Conservation (phyloP, 177 flowering plant species). For the Telopea speciosissima region DNA sequence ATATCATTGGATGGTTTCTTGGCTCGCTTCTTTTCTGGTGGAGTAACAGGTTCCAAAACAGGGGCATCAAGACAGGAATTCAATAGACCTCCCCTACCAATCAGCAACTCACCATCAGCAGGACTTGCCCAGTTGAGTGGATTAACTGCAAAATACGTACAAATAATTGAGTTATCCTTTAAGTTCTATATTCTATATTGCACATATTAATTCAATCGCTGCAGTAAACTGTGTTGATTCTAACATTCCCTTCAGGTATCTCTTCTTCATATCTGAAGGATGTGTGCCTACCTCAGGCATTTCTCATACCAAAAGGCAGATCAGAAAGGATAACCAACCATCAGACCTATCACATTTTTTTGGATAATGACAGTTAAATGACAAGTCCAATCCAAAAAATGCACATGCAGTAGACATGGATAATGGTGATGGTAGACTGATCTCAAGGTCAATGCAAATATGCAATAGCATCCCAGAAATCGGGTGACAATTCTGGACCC, state of each 20-base stretch:
- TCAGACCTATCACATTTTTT: background rate
- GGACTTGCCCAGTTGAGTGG: conserved; percentile 62
- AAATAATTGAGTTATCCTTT: background rate
- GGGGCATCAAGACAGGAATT: conserved; percentile 10
- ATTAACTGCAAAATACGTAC: conserved; percentile 35
- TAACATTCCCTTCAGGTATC: background rate
- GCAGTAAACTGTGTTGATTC: background rate
- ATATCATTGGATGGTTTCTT: conserved; percentile 12
- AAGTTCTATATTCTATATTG: background rate
- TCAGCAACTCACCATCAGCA: conserved; percentile 24
- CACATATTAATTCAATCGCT: too few species aligned
- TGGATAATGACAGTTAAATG: background rate
- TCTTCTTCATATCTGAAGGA: background rate
- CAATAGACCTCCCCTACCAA: conserved; percentile 9
- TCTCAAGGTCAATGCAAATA: background rate
- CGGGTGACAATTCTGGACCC: background rate
- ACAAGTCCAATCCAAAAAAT: background rate
- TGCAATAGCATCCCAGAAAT: background rate
- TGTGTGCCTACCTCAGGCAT: background rate
- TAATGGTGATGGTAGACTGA: background rate
- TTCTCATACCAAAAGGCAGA: background rate
- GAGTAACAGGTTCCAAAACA: conserved; percentile 14
- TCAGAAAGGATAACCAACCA: background rate
- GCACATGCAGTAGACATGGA: background rate
- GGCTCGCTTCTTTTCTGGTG: conserved; percentile 23